A percentile compares a stretch with the other conserved stretches of the same genome.
These are phyloP conservation scores for Taiozyma onychis DNA, from an alignment of 1,139 yeast genomes.

Conservation along the genomic window DNA sequence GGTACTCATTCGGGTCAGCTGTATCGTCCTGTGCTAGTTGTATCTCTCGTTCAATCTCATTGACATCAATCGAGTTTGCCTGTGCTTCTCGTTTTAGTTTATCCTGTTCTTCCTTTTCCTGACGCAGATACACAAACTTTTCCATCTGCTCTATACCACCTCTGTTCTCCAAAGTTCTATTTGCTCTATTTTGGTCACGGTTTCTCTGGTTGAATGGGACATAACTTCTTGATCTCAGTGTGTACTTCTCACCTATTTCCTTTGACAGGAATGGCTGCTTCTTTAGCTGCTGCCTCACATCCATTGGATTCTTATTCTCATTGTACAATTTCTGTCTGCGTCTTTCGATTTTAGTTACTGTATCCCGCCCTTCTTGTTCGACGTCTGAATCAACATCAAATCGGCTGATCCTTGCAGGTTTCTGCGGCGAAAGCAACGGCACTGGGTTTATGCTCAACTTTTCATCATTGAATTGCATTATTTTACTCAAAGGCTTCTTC, in stretches of 20 bases:
- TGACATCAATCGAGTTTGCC: background rate
- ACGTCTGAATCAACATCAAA: background rate
- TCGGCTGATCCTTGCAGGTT: background rate
- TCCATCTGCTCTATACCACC: slow-evolving; percentile 16
- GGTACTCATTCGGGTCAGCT: background rate
- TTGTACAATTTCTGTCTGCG: slow-evolving; percentile 2
- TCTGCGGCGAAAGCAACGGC: background rate
- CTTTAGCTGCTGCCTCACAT: background rate
- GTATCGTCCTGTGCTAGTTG: background rate
- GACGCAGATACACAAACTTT: slow-evolving; percentile 3
- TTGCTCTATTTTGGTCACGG: slow-evolving; percentile 2
- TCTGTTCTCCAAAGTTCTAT: slow-evolving; percentile 6
- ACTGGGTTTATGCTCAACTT: background rate
- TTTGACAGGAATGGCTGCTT: slow-evolving; percentile 1
- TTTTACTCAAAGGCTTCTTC: background rate
- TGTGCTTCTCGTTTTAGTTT: slow-evolving; percentile 4
- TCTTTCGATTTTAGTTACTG: slow-evolving; percentile 2
- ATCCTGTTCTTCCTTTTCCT: background rate
- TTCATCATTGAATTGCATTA: background rate
- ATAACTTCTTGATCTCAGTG: slow-evolving; percentile 10
- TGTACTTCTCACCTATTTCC: slow-evolving; percentile 10
- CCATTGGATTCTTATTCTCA: slow-evolving; percentile 9
- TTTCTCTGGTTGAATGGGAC: slow-evolving; percentile 9
- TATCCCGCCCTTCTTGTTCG: background rate
- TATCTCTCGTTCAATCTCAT: background rate